Evolutionary conservation across 1,284 basidiomycete genomes (phyloP).

Genomic region (Rhodotorula sp.): DNA sequence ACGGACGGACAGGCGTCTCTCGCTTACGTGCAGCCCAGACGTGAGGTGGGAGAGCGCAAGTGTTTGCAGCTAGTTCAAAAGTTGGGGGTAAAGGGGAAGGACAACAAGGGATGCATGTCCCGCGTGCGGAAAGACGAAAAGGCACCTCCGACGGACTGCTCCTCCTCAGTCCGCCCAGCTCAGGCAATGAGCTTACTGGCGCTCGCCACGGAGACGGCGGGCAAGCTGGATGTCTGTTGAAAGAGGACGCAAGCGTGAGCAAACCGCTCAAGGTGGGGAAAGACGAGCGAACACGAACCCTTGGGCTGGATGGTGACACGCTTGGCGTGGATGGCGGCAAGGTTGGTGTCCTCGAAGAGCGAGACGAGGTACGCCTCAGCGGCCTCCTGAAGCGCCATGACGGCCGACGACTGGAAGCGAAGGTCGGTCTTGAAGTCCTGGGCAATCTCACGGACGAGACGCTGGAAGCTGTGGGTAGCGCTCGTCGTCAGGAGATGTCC

Average conservation of each 20-base stretch:
- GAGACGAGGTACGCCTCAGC: constrained; percentile 84
- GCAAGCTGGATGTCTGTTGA: constrained; percentile 71
- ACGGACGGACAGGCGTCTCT: neutral
- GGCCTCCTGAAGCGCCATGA: constrained; percentile 53
- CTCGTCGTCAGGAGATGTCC: neutral
- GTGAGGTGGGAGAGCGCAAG: neutral
- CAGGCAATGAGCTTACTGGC: constrained; percentile 55
- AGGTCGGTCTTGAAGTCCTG: constrained; percentile 51
- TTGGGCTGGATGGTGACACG: constrained; percentile 61
- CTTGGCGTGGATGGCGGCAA: constrained; percentile 59
- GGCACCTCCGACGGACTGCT: neutral
- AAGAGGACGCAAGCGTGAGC: constrained; percentile 45
- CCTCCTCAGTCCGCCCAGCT: neutral
- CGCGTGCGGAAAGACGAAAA: neutral
- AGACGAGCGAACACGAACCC: constrained; percentile 48
- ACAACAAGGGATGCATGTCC: neutral
- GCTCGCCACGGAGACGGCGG: constrained; percentile 63
- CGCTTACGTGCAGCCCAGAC: neutral
- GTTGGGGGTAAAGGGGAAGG: neutral
- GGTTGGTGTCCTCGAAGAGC: constrained; percentile 67
- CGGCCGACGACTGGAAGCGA: constrained; percentile 49
- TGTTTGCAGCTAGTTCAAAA: neutral
- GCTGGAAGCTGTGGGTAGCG: constrained; percentile 43
- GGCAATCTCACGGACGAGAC: constrained; percentile 48
- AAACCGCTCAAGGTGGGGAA: too few species aligned